Evolutionary conservation across 1,284 basidiomycete genomes (phyloP).

Genomic region (Singerocomus rubriflavus): DNA sequence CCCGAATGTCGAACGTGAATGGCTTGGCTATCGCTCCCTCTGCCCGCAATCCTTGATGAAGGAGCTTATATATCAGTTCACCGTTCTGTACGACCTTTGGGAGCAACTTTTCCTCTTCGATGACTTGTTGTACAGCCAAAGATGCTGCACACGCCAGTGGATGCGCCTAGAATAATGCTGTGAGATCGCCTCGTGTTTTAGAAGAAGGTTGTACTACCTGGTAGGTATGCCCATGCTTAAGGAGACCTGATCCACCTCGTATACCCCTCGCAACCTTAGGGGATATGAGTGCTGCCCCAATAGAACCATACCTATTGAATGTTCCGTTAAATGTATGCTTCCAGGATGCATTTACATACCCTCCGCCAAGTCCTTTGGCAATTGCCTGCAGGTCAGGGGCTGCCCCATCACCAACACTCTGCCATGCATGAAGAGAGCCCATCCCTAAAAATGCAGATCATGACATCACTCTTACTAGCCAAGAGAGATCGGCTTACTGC

Average conservation of each 20-base stretch:
- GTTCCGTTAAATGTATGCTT: constrained; percentile 5
- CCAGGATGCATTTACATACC: constrained; percentile 41
- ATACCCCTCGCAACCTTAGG: constrained; percentile 69
- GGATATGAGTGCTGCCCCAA: constrained; percentile 77
- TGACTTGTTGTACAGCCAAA: constrained; percentile 75
- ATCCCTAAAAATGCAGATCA: constrained; percentile 48
- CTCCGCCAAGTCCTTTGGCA: constrained; percentile 85
- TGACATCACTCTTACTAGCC: background rate
- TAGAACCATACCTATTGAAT: constrained; percentile 66
- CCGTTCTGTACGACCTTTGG: constrained; percentile 64
- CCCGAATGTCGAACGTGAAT: constrained; percentile 72
- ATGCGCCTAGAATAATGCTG: constrained; percentile 47
- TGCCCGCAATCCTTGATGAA: constrained; percentile 51
- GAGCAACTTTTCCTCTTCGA: constrained; percentile 66
- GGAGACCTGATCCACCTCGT: constrained; percentile 59
- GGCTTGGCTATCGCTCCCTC: constrained; percentile 57
- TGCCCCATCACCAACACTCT: constrained; percentile 72
- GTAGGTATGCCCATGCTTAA: constrained; percentile 87
- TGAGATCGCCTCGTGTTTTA: constrained; percentile 6
- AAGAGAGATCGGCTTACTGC: constrained; percentile 47
- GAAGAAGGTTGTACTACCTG: constrained; percentile 44
- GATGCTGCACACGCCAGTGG: constrained; percentile 75
- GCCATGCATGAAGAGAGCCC: constrained; percentile 85
- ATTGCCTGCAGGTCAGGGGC: constrained; percentile 81
- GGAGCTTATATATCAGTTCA: constrained; percentile 54